phyloP scores from a whole-genome alignment of 345 rosid genomes.

The Populus simonii region DNA sequence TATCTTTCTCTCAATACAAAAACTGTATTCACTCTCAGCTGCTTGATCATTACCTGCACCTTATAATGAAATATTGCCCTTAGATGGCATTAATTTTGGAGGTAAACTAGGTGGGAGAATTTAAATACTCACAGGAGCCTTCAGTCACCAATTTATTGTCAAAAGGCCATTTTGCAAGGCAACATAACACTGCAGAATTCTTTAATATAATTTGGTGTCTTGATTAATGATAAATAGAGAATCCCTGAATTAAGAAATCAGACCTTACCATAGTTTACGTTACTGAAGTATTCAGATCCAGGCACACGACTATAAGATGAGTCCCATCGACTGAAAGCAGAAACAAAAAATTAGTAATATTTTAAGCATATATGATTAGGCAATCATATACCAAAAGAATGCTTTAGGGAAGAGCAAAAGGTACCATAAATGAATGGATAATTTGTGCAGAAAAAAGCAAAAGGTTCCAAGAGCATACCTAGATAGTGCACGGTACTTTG shows the following conservation, averaged over 20 bases:
- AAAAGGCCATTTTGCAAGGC: neutral
- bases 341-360: conserved; percentile 3
- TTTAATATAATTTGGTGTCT: conserved; percentile 11
- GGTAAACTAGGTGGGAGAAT: neutral
- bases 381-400: neutral
- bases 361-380: neutral
- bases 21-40: conserved; percentile 64
- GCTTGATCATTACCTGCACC: conserved; percentile 74
- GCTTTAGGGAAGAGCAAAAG: neutral
- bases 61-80: conserved; percentile 20
- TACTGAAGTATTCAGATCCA: conserved; percentile 77
- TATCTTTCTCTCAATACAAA: conserved; percentile 75
- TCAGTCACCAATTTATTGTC: conserved; percentile 10
- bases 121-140: neutral
- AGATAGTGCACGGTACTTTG: conserved; percentile 91
- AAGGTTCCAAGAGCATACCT: conserved; percentile 41
- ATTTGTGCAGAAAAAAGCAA: neutral
- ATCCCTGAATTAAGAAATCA: neutral
- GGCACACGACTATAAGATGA: conserved; percentile 72
- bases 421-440: neutral
- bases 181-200: conserved; percentile 5
- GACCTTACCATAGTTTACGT: conserved; percentile 57
- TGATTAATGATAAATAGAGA: conserved; percentile 6
- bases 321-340: conserved; percentile 65
- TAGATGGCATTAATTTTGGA: neutral